phyloP scores from a whole-genome alignment of 2,329 filamentous ascomycete genomes.

The Hypoxylon sp. region DNA sequence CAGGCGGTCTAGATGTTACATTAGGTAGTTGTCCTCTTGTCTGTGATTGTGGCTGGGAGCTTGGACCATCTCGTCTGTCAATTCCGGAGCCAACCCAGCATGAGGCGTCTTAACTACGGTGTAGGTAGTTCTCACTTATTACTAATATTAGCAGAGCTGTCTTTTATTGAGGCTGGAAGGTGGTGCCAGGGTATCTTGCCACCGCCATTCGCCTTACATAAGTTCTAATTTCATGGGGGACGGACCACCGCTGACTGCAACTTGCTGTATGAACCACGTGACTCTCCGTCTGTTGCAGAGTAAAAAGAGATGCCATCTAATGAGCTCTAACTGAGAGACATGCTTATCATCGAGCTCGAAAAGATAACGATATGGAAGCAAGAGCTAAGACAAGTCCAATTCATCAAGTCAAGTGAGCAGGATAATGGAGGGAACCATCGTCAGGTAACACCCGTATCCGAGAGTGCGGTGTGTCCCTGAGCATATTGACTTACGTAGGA shows the following conservation, averaged over 20 bases:
- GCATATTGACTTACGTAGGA: background rate
- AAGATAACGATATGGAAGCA: constrained; percentile 12
- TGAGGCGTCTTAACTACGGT: too few species aligned
- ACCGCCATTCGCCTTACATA: background rate
- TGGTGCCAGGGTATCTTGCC: background rate
- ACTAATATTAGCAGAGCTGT: too few species aligned
- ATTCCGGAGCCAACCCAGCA: background rate
- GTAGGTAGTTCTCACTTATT: too few species aligned
- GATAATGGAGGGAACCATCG: background rate
- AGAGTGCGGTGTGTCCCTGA: background rate
- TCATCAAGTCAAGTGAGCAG: constrained; percentile 34
- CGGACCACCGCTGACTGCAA: background rate
- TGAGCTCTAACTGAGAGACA: background rate
- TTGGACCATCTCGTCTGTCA: background rate
- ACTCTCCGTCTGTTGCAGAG: background rate
- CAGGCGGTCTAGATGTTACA: background rate
- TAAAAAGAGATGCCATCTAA: background rate
- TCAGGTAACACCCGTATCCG: background rate
- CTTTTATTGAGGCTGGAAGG: too few species aligned
- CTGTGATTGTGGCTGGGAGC: background rate
- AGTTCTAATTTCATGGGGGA: too few species aligned
- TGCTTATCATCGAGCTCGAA: background rate
- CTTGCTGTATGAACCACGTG: background rate
- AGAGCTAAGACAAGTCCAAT: constrained; percentile 13
- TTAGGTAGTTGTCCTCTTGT: background rate